Conservation (phyloP, 768 basidiomycete species). For the Saitozyma sp. region DNA sequence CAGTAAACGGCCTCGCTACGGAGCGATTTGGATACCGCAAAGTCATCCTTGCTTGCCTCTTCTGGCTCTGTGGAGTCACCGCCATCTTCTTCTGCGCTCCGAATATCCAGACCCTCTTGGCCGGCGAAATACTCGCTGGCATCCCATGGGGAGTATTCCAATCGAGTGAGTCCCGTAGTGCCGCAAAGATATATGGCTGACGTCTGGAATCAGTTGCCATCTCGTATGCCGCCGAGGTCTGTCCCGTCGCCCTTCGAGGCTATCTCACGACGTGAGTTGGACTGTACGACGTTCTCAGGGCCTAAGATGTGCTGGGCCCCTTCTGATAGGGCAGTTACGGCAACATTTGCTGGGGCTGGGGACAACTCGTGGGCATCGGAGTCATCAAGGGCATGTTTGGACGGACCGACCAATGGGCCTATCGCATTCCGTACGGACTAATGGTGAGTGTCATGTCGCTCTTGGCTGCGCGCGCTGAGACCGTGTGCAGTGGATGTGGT, state of each 20-base stretch:
- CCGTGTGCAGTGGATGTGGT: conserved; percentile 46
- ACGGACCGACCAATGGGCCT: conserved; percentile 42
- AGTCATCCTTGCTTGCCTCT: conserved; percentile 46
- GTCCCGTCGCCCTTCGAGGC: conserved; percentile 48
- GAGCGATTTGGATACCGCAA: conserved; percentile 53
- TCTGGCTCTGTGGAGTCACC: conserved; percentile 36
- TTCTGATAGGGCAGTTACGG: conserved; percentile 25
- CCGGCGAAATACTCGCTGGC: conserved; percentile 49
- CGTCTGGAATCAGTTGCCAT: conserved; percentile 29
- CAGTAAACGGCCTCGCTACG: conserved; percentile 49
- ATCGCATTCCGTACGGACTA: conserved; percentile 30
- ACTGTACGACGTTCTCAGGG: conserved; percentile 12
- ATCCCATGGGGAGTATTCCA: conserved; percentile 53
- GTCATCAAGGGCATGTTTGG: conserved; percentile 44
- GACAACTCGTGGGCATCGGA: conserved; percentile 48
- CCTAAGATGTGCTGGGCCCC: background rate
- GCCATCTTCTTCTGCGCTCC: conserved; percentile 43
- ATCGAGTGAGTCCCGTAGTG: conserved; percentile 12
- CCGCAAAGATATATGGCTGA: background rate
- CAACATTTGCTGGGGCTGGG: conserved; percentile 54
- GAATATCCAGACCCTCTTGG: conserved; percentile 32
- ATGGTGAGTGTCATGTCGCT: conserved; percentile 2
- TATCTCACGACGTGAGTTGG: conserved; percentile 32
- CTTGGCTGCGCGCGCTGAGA: conserved; percentile 11
- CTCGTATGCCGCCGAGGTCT: conserved; percentile 50